phyloP scores from a whole-genome alignment of 331 rosid species.

The Malus hybrid region DNA sequence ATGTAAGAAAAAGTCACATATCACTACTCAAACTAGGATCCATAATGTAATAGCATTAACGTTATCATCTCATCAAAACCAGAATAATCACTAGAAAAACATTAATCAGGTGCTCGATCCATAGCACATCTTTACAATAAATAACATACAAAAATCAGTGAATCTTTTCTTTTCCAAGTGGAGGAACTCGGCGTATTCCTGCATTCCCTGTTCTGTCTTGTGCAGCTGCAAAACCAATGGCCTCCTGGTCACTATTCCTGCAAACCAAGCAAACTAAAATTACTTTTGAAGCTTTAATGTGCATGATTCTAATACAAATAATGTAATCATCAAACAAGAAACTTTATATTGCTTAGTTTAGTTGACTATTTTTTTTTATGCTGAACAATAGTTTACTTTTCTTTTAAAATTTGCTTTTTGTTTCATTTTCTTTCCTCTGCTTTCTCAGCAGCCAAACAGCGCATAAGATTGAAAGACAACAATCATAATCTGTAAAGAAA shows the following conservation, averaged over 20 bases:
- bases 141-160: slow-evolving; percentile 60
- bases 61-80: background rate
- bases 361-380: background rate
- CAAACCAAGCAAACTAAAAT: slow-evolving; percentile 9
- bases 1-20: background rate
- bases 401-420: background rate
- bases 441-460: background rate
- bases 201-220: slow-evolving; percentile 40
- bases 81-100: background rate
- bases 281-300: background rate
- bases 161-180: slow-evolving; percentile 61
- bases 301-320: background rate
- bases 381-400: too few relatives aligned
- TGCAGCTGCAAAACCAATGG: slow-evolving; percentile 85
- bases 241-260: slow-evolving; percentile 96
- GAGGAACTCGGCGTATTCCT: slow-evolving; percentile 75
- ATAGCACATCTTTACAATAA: background rate
- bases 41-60: background rate
- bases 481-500: background rate
- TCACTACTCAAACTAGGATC: background rate
- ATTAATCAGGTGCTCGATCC: background rate
- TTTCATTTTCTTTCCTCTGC: background rate
- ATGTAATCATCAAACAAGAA: background rate
- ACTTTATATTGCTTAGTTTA: background rate
- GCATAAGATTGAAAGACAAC: background rate